Percentiles rank a stretch among this genome's conserved stretches.
Evolutionary conservation across 495 filamentous ascomycete species (phyloP).

Genomic region (Aspergillus avenaceus): DNA sequence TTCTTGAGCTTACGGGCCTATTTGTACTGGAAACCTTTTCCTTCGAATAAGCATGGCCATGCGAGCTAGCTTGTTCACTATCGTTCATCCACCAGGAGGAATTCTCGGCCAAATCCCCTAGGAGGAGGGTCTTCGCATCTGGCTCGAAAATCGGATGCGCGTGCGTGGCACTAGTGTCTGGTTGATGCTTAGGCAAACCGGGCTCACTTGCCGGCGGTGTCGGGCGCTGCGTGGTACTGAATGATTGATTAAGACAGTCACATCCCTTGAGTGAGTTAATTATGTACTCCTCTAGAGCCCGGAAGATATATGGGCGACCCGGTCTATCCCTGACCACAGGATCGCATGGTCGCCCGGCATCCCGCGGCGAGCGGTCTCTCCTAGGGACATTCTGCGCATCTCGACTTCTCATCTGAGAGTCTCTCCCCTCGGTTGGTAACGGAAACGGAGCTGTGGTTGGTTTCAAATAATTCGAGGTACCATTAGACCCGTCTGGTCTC

Average conservation of each 20-base stretch:
- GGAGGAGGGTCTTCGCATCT: conserved; percentile 72
- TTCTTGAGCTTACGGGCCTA: conserved; percentile 53
- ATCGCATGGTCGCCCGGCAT: conserved; percentile 13
- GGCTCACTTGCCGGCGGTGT: conserved; percentile 23
- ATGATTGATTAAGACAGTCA: conserved; percentile 70
- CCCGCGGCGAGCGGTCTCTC: conserved; percentile 13
- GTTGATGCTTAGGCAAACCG: conserved; percentile 25
- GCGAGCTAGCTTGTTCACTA: conserved; percentile 24
- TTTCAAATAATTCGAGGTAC: conserved; percentile 11
- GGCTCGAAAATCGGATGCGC: conserved; percentile 45
- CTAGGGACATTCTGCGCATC: conserved; percentile 24
- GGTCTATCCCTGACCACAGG: conserved; percentile 19
- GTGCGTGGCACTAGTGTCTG: conserved; percentile 17
- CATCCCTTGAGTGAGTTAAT: conserved; percentile 61
- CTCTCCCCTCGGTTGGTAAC: conserved; percentile 16
- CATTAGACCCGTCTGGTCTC: conserved; percentile 12
- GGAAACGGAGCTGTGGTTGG: conserved; percentile 12
- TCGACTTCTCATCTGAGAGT: conserved; percentile 19
- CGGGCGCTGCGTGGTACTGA: conserved; percentile 35
- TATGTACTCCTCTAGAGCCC: conserved; percentile 72
- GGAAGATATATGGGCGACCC: conserved; percentile 50
- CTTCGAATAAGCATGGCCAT: conserved; percentile 19
- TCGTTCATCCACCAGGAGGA: conserved; percentile 79
- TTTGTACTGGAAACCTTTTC: conserved; percentile 21
- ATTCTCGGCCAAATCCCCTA: conserved; percentile 81